Evolutionary conservation across 1,139 yeast genomes (phyloP).

Genomic region (Magnusiomyces suaveolens): DNA sequence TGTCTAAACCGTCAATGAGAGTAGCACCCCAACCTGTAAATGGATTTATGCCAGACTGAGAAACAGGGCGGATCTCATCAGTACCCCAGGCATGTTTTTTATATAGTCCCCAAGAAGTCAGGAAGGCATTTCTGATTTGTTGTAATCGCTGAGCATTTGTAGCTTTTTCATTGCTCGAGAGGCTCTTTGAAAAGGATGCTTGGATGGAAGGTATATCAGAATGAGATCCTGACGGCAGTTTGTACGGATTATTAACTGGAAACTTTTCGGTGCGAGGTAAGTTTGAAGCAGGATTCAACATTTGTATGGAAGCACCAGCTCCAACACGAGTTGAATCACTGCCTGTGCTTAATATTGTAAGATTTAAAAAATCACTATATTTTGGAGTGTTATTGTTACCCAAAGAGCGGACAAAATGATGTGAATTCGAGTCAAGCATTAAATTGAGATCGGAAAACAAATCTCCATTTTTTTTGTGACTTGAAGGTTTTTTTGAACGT

Average conservation of each 20-base stretch:
- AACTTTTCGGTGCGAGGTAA: slow-evolving; percentile 22
- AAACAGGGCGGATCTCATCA: slow-evolving; percentile 45
- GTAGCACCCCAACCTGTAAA: slow-evolving; percentile 44
- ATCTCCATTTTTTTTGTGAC: no score
- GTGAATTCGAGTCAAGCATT: no score
- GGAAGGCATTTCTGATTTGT: slow-evolving; percentile 44
- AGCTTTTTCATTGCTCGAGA: slow-evolving; percentile 1
- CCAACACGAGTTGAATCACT: slow-evolving; percentile 12
- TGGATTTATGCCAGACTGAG: slow-evolving; percentile 31
- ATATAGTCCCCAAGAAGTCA: slow-evolving; percentile 51
- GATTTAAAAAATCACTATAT: slow-evolving; percentile 4
- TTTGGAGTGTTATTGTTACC: slow-evolving; percentile 2
- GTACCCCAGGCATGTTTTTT: slow-evolving; percentile 57
- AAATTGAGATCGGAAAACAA: no score
- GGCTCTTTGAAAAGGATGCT: slow-evolving; percentile 5
- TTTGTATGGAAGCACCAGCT: not conserved
- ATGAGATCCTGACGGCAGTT: slow-evolving; percentile 10
- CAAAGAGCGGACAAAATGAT: no score
- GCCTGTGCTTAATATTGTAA: slow-evolving; percentile 13
- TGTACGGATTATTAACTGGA: slow-evolving; percentile 17
- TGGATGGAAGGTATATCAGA: slow-evolving; percentile 8
- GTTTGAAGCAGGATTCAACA: slow-evolving; percentile 10
- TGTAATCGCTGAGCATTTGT: slow-evolving; percentile 31
- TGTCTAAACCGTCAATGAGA: slow-evolving; percentile 60
- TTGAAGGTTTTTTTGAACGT: no score